Evolutionary conservation across 306 rosid genomes (phyloP), one percentile per base, ranked within the genome.

Genomic region (apple (Malus domestica)): DNA sequence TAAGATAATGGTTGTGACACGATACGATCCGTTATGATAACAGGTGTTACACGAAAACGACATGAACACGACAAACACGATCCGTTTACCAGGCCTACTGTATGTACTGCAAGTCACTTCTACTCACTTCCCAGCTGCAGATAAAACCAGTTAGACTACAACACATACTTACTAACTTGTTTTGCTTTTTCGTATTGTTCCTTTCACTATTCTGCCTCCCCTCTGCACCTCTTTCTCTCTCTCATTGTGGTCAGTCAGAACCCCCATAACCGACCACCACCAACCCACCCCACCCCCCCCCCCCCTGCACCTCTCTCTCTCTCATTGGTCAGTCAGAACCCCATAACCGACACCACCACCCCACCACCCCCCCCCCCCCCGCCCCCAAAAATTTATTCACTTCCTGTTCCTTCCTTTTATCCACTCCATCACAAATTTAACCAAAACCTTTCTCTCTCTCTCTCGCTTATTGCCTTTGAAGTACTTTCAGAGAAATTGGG

Each of bases 171-270:
- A 14, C 15, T 46, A 46, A 14, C 75, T 83, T 68, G 83, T 81
- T 86, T 87, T 78, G 72, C 90, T 74, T 72, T 64, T 78, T 45
- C 72, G 96, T 82, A 33, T 83, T 72, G 96, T 93, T 87, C 86
- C 91, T 90, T 82, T 93, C 98, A 85, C 87, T 82, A 70, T 75
- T 81, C 93, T 87, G 81, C 81, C 61, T 32, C 82, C 54, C 76
- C 4, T 42, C 87, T 86, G 90, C 61, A 15, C 70, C 25, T 25
- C 25, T 25, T 1, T 46, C 27, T 27, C 63, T 29, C 45, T 63
- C 83, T 19, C 74, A 65, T 40, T 77, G 20, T 78, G 65, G 5
- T 15, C 40, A 51, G 42, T 81, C 79, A 25, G 76, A 70, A 64
- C 83, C 76, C 85, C 87, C 86, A 73, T 60, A 59, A 22, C 68